These are phyloP conservation scores for Ogataea hybrid DNA, from an alignment of 1,139 yeast species.

Conservation along the genomic window DNA sequence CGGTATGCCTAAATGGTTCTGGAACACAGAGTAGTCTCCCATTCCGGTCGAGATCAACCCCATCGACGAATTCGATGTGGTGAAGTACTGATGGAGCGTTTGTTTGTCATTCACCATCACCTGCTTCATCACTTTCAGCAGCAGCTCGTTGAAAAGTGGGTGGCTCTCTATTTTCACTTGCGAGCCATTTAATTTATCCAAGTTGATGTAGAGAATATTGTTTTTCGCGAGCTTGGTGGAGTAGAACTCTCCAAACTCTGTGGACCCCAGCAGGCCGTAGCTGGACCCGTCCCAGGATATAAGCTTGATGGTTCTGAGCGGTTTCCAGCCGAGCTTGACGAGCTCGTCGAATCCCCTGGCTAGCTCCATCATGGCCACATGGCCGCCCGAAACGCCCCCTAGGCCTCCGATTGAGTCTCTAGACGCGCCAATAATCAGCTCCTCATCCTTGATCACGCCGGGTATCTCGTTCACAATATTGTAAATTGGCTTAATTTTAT, in stretches of 20 bases:
- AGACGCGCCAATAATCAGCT: slow-evolving; percentile 46
- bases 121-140: no score
- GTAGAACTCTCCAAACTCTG: slow-evolving; percentile 46
- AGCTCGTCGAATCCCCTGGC: slow-evolving; percentile 42
- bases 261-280: slow-evolving; percentile 46
- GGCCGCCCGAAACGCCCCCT: slow-evolving; percentile 44
- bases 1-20: no score
- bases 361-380: slow-evolving; percentile 42
- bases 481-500: slow-evolving; percentile 38
- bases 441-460: slow-evolving; percentile 47
- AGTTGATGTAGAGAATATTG: no score
- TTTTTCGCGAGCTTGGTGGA: slow-evolving; percentile 32
- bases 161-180: no score
- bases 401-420: slow-evolving; percentile 46
- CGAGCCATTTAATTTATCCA: no score
- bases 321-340: slow-evolving; percentile 49
- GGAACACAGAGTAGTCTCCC: no score
- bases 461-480: slow-evolving; percentile 47
- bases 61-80: no score
- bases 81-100: no score
- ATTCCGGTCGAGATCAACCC: no score
- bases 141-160: no score
- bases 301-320: slow-evolving; percentile 49
- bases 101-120: no score
- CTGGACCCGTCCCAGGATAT: slow-evolving; percentile 53